Evolutionary conservation across 371 early-diverging fungal species (phyloP), one percentile per base, ranked within the genome.

Genomic region (Amoeboradix gromovi): DNA sequence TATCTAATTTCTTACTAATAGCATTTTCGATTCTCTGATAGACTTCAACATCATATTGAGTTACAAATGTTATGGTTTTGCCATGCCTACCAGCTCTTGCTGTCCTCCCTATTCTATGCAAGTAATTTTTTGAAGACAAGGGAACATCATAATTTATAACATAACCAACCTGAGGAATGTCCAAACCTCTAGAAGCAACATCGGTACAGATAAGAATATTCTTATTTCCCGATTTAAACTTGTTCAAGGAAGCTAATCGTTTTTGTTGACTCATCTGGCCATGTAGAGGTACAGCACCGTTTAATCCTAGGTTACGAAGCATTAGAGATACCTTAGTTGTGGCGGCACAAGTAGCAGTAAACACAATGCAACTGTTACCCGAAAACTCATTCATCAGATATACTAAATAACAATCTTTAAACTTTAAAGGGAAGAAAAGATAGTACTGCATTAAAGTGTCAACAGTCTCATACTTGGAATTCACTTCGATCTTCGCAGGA

Each of bases 71-170:
- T 29, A 97, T 78, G 0, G 93, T 85, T 74, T 88, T 87, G 69
- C 98, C 98, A 1, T 87, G 80, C 65, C 88, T 80, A 16, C 97
- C 96, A 1, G 94, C 93, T 74, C 94, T 85, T 2, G 94, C 98
- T 0, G 98, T 94, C 73, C 98, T 85, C 30, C 98, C 98, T 1
- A 92, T 91, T 68, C 97, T 84, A 79, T 97, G 98, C 71, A 96
- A 88, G 77, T 96, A 98, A 73, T 89, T 91, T 80, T 94, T 90
- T 66, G 85, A 83, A 70, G 84, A 84, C 69, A 87, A 81, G n/a
- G 98, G 97, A 5, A 95, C 84, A 76, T 96, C 96, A 73, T 90
- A 97, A 79, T 98, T 93, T 73, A 98, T 79, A 2, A 98, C 94
- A 31, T 90, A 75, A 74, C 93, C 94, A 2, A 97, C 95, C 0